Base-by-base conservation (phyloP, 2,329 filamentous ascomycete species). In the Fusarium sp. region DNA sequence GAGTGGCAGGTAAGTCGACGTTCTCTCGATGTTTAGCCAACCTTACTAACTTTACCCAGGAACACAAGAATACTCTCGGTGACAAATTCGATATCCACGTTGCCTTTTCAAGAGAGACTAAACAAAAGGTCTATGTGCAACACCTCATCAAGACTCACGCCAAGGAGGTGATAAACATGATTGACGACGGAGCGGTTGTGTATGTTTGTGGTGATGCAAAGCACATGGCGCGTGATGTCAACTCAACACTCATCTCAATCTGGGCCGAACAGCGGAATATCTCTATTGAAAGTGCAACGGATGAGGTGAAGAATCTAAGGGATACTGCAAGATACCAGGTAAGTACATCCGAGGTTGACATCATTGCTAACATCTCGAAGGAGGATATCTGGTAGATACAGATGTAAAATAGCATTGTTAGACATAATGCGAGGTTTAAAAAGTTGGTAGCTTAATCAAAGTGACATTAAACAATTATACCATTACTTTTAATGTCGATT, bases 11-110 rank as follows among this genome's bases (percentile, higher is more conserved):
- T 56, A 28, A 56, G 58, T 42, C 5, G 2, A n/a, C 2, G 1
- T 0, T 12, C 10, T n/a, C 2, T 18, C 1, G 10, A 17, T 8
- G 20, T 12, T 1, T 9, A 17, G 7, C 14, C 14, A 9, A 17
- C 1, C 28, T 17, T 50, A 1, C 15, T 50, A n/a, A 50, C 28
- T 8, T 8, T 6, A 1, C 1, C 14, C 8, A 50, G 47, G 28
- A 61, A 17, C 26, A n/a, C 5, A 56, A 56, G 5, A 9, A 36
- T 1, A 34, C 24, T 0, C 20, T 56, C 1, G 38, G 38, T 0
- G 38, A 30, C 1, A 10, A 1, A 9, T 61, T 61, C 15, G 30
- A 44, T 6, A 30, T 61, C 3, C n/a, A 22, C 0, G 12, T 20
- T 6, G 58, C 58, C 0, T 56, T 61, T 14, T 61, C 58, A 5